phyloP scores from a whole-genome alignment of 2,329 filamentous ascomycete genomes.

The Aspergillus ochraceoroseus region DNA sequence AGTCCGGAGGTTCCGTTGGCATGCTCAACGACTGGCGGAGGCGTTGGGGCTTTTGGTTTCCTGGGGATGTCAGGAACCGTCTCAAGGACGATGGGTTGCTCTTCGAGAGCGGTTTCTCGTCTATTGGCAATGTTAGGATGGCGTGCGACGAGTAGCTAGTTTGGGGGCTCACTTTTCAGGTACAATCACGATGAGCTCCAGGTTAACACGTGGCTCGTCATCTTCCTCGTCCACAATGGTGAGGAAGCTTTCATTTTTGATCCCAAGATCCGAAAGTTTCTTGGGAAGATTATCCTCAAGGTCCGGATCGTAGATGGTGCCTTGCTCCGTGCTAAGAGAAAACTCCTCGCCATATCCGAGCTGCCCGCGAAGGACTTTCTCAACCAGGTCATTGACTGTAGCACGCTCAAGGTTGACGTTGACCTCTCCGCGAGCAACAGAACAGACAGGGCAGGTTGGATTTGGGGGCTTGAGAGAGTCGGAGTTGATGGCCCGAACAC shows the following conservation, averaged over 20 bases:
- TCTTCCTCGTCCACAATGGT: slow-evolving; percentile 81
- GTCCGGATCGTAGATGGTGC: slow-evolving; percentile 83
- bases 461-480: slow-evolving; percentile 62
- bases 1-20: slow-evolving; percentile 23
- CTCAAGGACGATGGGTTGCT: slow-evolving; percentile 40
- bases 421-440: slow-evolving; percentile 63
- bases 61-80: slow-evolving; percentile 45
- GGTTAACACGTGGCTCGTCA: slow-evolving; percentile 63
- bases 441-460: slow-evolving; percentile 76
- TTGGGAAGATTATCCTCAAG: slow-evolving; percentile 79
- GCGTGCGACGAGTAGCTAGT: no score
- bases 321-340: slow-evolving; percentile 66
- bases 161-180: slow-evolving; percentile 28
- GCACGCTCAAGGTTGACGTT: slow-evolving; percentile 65
- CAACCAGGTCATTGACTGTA: slow-evolving; percentile 73
- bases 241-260: slow-evolving; percentile 69
- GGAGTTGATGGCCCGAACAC: slow-evolving; percentile 55
- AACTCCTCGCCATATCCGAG: slow-evolving; percentile 79
- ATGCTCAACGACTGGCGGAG: slow-evolving; percentile 30
- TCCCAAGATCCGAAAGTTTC: slow-evolving; percentile 70
- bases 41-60: slow-evolving; percentile 39
- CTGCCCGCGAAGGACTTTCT: slow-evolving; percentile 63
- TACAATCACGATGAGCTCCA: slow-evolving; percentile 57
- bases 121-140: slow-evolving; percentile 23
- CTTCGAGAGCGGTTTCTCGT: slow-evolving; percentile 29